Evolutionary conservation across 202 grass and related monocot genomes (phyloP), one percentile per base, ranked within the genome.

Genomic region (Hordeum pubiflorum): DNA sequence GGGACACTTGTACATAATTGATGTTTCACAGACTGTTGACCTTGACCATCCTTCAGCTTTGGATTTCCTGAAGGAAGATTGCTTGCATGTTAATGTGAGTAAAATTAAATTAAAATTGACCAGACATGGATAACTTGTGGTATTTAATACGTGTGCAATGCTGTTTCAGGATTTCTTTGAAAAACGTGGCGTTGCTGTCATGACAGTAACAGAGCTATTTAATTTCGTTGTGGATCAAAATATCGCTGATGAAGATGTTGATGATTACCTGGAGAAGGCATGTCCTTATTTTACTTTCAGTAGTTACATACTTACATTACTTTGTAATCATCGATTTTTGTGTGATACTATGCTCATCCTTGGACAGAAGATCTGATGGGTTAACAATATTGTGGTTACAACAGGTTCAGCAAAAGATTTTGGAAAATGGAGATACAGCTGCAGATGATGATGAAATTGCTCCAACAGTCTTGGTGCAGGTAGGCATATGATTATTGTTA

Each of bases 11-110:
- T 95, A 95, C 56, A 91, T 98, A 60, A 98, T 98, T 87, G 92
- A 98, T 87, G 96, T 98, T 78, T 98, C 96, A 24, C 92, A 98
- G 83, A 89, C 92, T 50, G 90, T 98, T 10, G 96, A 98, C 82
- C 88, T 98, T 33, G 92, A 95, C 78, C 92, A 98, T 58, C 96
- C 96, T 83, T 87, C 46, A 89, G 88, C 92, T 0, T 72, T 98
- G 26, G 90, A 95, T 24, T 98, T 98, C 37, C 80, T 98, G 59
- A 98, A 98, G 44, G 90, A 98, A 81, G 92, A 98, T 91, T 98
- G 96, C 52, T 77, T 93, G 83, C 96, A 98, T 81, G 90, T 98
- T 69, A 90, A 89, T 83, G 96, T 98, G 87, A 86, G 92, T 83
- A 39, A 21, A 85, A 74, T 70, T 26, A 9, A 17, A 78, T 55